These are phyloP conservation scores for Dichotomopilus funicola DNA, from an alignment of 2,329 filamentous ascomycete species.

Conservation along the genomic window DNA sequence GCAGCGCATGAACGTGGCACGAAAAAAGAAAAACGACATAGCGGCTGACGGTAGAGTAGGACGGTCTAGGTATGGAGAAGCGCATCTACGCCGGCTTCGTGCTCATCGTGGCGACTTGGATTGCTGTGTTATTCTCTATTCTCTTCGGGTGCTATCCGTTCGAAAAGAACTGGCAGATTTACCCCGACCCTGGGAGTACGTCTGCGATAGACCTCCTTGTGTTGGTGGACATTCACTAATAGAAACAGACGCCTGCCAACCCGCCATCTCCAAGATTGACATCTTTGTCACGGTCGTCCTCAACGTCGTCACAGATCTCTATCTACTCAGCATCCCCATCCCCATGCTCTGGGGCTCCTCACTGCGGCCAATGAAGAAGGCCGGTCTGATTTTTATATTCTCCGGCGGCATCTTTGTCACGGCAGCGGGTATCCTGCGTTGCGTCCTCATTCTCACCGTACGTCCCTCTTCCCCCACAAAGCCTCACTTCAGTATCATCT, in stretches of 20 bases:
- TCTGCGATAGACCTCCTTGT: neutral
- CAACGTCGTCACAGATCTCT: conserved; percentile 36
- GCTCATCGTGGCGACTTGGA: conserved; percentile 30
- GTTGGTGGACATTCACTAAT: conserved; percentile 25
- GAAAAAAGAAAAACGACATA: neutral
- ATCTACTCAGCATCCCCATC: conserved; percentile 35
- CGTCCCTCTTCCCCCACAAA: neutral
- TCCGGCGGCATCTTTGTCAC: conserved; percentile 51
- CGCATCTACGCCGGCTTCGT: conserved; percentile 31
- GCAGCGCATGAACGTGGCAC: neutral
- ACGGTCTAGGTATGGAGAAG: conserved; percentile 25
- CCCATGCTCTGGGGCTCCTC: conserved; percentile 49
- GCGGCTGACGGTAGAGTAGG: conserved; percentile 11
- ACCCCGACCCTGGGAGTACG: conserved; percentile 36
- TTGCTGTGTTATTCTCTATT: conserved; percentile 29
- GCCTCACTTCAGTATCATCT: too few species aligned
- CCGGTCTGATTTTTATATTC: conserved; percentile 47
- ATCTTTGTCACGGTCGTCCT: conserved; percentile 34
- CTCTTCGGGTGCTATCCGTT: conserved; percentile 33
- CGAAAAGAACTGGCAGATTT: conserved; percentile 36
- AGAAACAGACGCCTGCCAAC: conserved; percentile 38
- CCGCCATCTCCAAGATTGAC: conserved; percentile 33
- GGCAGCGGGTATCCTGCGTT: conserved; percentile 47
- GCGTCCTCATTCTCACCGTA: conserved; percentile 41
- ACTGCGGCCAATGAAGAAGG: conserved; percentile 43